Evolutionary conservation across 768 basidiomycete genomes (phyloP).

Genomic region (Auricularia cornea): DNA sequence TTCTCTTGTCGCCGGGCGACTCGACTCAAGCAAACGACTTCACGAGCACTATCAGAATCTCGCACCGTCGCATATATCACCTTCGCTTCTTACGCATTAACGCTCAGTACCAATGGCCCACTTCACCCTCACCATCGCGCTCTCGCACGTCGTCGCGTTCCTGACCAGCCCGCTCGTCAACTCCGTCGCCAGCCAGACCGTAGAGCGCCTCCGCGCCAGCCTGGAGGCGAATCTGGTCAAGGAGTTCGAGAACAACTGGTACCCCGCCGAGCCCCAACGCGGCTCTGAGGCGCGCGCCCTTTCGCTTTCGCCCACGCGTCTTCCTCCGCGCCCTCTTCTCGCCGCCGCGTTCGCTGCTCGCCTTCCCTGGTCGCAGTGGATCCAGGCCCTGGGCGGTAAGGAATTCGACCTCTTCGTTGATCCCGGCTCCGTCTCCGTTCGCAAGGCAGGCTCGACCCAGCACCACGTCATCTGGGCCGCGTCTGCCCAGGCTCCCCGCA

Average conservation of each 20-base stretch:
- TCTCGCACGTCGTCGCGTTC: slow-evolving; percentile 67
- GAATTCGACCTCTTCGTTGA: slow-evolving; percentile 78
- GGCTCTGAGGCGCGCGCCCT: slow-evolving; percentile 70
- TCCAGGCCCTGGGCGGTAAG: slow-evolving; percentile 52
- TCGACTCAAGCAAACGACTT: background rate
- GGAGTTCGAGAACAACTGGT: slow-evolving; percentile 61
- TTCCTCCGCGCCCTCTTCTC: slow-evolving; percentile 66
- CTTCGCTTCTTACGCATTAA: background rate
- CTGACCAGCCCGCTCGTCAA: slow-evolving; percentile 57
- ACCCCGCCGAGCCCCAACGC: slow-evolving; percentile 50
- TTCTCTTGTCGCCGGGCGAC: slow-evolving; percentile 1
- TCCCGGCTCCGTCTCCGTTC: slow-evolving; percentile 68
- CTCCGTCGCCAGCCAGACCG: slow-evolving; percentile 49
- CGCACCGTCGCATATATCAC: background rate
- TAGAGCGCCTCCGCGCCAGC: slow-evolving; percentile 60
- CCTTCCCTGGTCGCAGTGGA: slow-evolving; percentile 80
- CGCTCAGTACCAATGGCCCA: background rate
- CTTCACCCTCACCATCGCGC: slow-evolving; percentile 47
- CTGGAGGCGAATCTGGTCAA: slow-evolving; percentile 69
- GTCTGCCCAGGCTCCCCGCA: slow-evolving; percentile 10
- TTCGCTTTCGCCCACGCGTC: slow-evolving; percentile 56
- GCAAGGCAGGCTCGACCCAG: slow-evolving; percentile 26
- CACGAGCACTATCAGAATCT: background rate
- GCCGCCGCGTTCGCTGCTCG: slow-evolving; percentile 59
- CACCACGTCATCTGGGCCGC: slow-evolving; percentile 11